Evolutionary conservation across 2,329 filamentous ascomycete species (phyloP).

Genomic region (Biscogniauxia marginata): DNA sequence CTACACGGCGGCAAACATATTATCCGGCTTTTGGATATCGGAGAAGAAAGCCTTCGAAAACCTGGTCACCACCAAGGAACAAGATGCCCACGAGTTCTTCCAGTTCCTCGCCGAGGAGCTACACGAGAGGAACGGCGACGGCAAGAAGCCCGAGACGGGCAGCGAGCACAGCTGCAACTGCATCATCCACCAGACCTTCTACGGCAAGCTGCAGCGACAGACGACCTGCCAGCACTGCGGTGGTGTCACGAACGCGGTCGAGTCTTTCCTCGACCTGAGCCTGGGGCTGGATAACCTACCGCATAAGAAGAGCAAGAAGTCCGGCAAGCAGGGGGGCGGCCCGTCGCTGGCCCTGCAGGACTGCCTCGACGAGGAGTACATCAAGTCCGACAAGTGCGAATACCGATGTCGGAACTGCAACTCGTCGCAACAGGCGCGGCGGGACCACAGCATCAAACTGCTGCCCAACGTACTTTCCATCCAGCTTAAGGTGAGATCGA

Average conservation of each 20-base stretch:
- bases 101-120: conserved; percentile 92
- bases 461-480: conserved; percentile 88
- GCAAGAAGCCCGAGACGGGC: conserved; percentile 58
- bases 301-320: conserved; percentile 62
- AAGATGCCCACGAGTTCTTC: conserved; percentile 97
- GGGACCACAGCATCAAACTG: conserved; percentile 80
- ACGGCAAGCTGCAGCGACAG: conserved; percentile 84
- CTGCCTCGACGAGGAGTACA: conserved; percentile 84
- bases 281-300: conserved; percentile 76
- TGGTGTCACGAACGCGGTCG: conserved; percentile 76
- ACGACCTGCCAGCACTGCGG: conserved; percentile 88
- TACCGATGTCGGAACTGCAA: conserved; percentile 84
- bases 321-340: conserved; percentile 47
- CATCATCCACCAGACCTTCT: conserved; percentile 92
- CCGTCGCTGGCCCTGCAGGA: conserved; percentile 60
- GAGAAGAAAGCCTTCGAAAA: conserved; percentile 71
- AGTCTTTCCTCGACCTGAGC: conserved; percentile 89
- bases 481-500: conserved; percentile 75
- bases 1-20: conserved; percentile 85
- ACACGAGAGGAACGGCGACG: conserved; percentile 76
- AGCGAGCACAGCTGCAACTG: conserved; percentile 73
- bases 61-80: conserved; percentile 87
- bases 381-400: conserved; percentile 81
- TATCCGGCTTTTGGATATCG: conserved; percentile 87
- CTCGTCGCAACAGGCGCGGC: conserved; percentile 73